These are phyloP conservation scores for Pestalotiopsis sp. DNA, from an alignment of 2,329 filamentous ascomycete genomes.

Conservation along the genomic window DNA sequence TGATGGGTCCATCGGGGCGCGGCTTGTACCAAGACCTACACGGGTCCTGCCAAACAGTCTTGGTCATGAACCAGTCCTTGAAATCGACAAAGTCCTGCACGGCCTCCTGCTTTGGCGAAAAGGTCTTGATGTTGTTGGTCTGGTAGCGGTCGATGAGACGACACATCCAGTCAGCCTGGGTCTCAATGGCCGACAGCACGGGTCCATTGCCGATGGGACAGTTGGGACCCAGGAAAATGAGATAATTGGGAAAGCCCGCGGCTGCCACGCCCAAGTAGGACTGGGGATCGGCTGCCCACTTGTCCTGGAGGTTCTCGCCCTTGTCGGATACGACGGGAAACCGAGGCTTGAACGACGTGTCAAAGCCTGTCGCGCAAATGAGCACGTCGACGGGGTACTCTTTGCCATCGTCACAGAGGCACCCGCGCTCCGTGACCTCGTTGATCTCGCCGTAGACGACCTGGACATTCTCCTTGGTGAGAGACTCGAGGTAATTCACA, in stretches of 20 bases:
- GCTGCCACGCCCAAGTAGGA: slow-evolving; percentile 57
- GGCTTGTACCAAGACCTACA: slow-evolving; percentile 54
- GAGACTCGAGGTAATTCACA: slow-evolving; percentile 32
- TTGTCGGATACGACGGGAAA: slow-evolving; percentile 48
- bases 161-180: slow-evolving; percentile 17
- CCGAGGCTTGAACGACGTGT: slow-evolving; percentile 21
- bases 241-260: slow-evolving; percentile 30
- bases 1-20: slow-evolving; percentile 40
- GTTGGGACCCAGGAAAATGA: not conserved
- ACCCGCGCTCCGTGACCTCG: slow-evolving; percentile 27
- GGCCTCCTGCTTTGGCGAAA: slow-evolving; percentile 20
- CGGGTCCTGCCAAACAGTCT: slow-evolving; percentile 45
- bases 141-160: slow-evolving; percentile 19
- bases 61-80: slow-evolving; percentile 46
- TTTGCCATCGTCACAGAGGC: slow-evolving; percentile 26
- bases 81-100: slow-evolving; percentile 44
- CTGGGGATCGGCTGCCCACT: slow-evolving; percentile 53
- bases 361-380: slow-evolving; percentile 35
- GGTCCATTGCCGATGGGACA: slow-evolving; percentile 1
- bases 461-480: slow-evolving; percentile 27
- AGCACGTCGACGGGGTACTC: slow-evolving; percentile 32
- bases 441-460: slow-evolving; percentile 22
- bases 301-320: slow-evolving; percentile 48
- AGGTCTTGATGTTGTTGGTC: slow-evolving; percentile 18
- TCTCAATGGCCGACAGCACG: not conserved